phyloP scores from a whole-genome alignment of 2,329 filamentous ascomycete genomes.

The Colletotrichum magnum region DNA sequence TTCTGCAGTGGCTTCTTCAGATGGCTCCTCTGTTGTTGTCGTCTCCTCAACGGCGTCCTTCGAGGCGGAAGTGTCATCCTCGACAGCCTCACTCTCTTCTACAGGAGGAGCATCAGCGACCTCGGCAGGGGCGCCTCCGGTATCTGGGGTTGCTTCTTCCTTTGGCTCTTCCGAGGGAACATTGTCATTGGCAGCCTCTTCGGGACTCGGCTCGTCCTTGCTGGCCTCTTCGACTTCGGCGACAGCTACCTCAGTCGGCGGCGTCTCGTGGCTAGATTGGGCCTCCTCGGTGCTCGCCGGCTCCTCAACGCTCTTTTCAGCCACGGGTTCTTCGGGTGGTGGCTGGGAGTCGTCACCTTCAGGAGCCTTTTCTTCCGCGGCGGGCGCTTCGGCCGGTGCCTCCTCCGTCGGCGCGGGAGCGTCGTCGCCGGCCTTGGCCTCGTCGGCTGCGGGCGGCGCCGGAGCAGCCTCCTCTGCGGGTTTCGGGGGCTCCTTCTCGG shows the following conservation, averaged over 20 bases:
- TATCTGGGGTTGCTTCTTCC: not conserved
- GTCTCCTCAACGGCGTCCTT: not conserved
- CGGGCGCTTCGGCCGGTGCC: constrained; percentile 10
- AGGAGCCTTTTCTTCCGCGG: constrained; percentile 14
- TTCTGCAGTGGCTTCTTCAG: not conserved
- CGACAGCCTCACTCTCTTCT: not conserved
- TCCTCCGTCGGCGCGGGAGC: constrained; percentile 5
- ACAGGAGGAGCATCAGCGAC: not conserved
- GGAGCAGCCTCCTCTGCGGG: not conserved
- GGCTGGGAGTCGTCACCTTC: constrained; percentile 38
- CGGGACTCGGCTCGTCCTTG: not conserved
- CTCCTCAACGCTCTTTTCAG: constrained; percentile 35
- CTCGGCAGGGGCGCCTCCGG: constrained; percentile 6
- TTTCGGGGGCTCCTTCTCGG: constrained; percentile 1
- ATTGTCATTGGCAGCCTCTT: not conserved
- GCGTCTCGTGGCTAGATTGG: constrained; percentile 1
- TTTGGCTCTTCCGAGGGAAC: not conserved
- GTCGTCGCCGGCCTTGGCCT: not conserved
- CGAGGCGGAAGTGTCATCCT: too few species aligned
- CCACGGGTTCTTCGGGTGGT: constrained; percentile 36
- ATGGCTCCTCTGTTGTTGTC: not conserved
- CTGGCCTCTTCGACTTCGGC: not conserved
- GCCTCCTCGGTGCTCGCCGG: constrained; percentile 10
- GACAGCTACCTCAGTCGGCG: not conserved
- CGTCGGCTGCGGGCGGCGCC: not conserved